phyloP scores from a whole-genome alignment of 2,329 filamentous ascomycete species.

The Colletotrichum magnum region DNA sequence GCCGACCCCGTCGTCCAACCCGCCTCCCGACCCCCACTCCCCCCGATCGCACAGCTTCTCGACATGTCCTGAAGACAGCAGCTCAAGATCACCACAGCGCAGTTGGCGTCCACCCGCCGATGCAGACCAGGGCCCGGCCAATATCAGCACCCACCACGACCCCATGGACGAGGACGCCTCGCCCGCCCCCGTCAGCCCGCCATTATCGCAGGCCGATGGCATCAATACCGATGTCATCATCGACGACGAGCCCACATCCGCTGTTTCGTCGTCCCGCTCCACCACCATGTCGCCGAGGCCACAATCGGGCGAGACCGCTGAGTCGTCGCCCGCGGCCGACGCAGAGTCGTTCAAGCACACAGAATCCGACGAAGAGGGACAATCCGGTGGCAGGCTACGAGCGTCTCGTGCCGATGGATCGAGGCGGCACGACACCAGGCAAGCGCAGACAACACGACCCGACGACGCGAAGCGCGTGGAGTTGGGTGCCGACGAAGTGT shows the following conservation, averaged over 20 bases:
- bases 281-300: slow-evolving; percentile 60
- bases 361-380: slow-evolving; percentile 54
- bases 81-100: slow-evolving; percentile 40
- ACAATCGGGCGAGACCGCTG: slow-evolving; percentile 51
- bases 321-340: slow-evolving; percentile 52
- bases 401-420: slow-evolving; percentile 8
- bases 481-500: slow-evolving; percentile 37
- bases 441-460: slow-evolving; percentile 14
- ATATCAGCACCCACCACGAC: slow-evolving; percentile 47
- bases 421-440: slow-evolving; percentile 20
- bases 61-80: slow-evolving; percentile 60
- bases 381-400: slow-evolving; percentile 19
- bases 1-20: slow-evolving; percentile 63
- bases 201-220: slow-evolving; percentile 32
- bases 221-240: slow-evolving; percentile 41
- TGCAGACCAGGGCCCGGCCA: slow-evolving; percentile 24
- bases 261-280: slow-evolving; percentile 54
- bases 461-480: slow-evolving; percentile 46
- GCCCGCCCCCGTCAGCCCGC: slow-evolving; percentile 44
- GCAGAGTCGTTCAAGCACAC: slow-evolving; percentile 54
- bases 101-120: slow-evolving; percentile 37
- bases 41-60: slow-evolving; percentile 56
- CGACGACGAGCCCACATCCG: slow-evolving; percentile 43
- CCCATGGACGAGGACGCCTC: slow-evolving; percentile 43
- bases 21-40: slow-evolving; percentile 54